Percentiles rank a stretch among this genome's conserved stretches.
These are phyloP conservation scores for thale cress (Arabidopsis thaliana) DNA, from an alignment of 345 rosid species.

Conservation along the genomic window DNA sequence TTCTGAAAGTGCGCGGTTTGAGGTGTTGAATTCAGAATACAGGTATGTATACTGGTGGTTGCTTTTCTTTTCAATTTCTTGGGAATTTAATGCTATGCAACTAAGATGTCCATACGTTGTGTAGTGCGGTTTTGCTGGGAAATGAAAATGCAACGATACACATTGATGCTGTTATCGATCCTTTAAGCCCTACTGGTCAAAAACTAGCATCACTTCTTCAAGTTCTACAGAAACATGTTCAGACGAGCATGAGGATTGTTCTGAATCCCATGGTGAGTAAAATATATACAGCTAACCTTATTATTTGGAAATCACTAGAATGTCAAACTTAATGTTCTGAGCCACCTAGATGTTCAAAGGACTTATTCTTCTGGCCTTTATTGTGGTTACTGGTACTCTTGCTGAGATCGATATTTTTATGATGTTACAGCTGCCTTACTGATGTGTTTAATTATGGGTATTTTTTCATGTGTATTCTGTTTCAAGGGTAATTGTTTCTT, in stretches of 20 bases:
- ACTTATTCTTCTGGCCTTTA: conserved; percentile 13
- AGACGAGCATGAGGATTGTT: conserved; percentile 92
- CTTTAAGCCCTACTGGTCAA: conserved; percentile 91
- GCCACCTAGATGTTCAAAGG: conserved; percentile 27
- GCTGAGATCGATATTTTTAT: conserved; percentile 3
- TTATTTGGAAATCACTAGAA: not conserved
- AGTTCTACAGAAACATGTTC: conserved; percentile 69
- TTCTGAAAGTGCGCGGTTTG: conserved; percentile 95
- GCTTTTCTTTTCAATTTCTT: conserved; percentile 19
- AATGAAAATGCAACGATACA: conserved; percentile 82
- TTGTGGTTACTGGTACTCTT: conserved; percentile 15
- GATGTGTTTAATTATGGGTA: conserved; percentile 20
- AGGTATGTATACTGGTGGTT: conserved; percentile 56
- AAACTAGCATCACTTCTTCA: conserved; percentile 87
- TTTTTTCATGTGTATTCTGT: conserved; percentile 32
- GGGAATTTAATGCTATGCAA: conserved; percentile 10
- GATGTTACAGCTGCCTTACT: conserved; percentile 24
- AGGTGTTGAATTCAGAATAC: conserved; percentile 74
- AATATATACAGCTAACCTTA: conserved; percentile 6
- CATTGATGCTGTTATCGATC: conserved; percentile 95
- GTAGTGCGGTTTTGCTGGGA: conserved; percentile 82
- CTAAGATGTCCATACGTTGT: conserved; percentile 36
- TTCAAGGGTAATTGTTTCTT: conserved; percentile 20
- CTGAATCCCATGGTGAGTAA: conserved; percentile 93
- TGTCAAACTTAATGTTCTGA: conserved; percentile 10